phyloP scores from a whole-genome alignment of 2,329 filamentous ascomycete species.

The Thelonectria discophora region DNA sequence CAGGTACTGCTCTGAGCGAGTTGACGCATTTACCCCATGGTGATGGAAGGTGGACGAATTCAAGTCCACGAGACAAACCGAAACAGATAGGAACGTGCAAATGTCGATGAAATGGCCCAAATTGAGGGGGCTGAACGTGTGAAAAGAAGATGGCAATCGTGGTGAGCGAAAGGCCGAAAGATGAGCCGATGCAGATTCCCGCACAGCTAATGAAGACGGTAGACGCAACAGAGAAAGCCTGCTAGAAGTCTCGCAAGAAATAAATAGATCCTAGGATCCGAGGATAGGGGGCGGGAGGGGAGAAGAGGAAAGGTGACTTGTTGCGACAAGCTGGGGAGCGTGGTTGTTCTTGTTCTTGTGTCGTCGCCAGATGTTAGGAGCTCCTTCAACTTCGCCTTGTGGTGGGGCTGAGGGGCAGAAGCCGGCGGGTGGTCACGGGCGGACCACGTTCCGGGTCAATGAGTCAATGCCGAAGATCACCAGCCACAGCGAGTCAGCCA shows the following conservation, averaged over 20 bases:
- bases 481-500: constrained; percentile 26
- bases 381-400: constrained; percentile 26
- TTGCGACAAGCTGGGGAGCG: constrained; percentile 21
- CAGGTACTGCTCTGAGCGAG: constrained; percentile 13
- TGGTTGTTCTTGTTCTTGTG: constrained; percentile 31
- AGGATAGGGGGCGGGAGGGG: constrained; percentile 13
- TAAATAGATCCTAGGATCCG: constrained; percentile 18
- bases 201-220: constrained; percentile 17
- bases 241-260: constrained; percentile 19
- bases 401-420: constrained; percentile 30
- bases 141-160: constrained; percentile 32
- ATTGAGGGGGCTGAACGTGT: constrained; percentile 32
- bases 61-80: constrained; percentile 34
- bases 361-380: constrained; percentile 29
- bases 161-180: constrained; percentile 12
- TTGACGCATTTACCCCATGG: constrained; percentile 44
- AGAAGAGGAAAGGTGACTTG: constrained; percentile 19
- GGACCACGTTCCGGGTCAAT: constrained; percentile 3
- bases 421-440: constrained; percentile 7
- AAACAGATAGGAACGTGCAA: constrained; percentile 14
- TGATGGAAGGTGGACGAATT: constrained; percentile 32
- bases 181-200: constrained; percentile 11
- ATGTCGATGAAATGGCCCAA: constrained; percentile 24
- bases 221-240: constrained; percentile 10
- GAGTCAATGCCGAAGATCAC: constrained; percentile 33